Base-by-base conservation (phyloP, 1,139 yeast species). In the Pichia sp. region DNA sequence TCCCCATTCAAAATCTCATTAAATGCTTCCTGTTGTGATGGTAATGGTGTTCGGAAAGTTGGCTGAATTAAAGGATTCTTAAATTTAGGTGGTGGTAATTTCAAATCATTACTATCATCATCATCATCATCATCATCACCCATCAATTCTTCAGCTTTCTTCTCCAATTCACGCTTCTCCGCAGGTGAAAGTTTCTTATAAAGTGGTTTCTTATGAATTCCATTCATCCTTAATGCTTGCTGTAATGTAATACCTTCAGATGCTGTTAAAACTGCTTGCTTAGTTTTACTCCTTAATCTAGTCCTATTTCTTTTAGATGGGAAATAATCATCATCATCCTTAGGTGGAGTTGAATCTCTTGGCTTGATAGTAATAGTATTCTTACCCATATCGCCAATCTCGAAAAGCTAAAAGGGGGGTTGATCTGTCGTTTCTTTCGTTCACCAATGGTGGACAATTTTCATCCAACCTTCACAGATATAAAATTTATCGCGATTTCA, bases 221-320 rank as follows among this genome's bases (percentile, higher is more conserved):
- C 50, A 5, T 41, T 38, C n/a, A 28, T 28, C 24, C 20, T 36
- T 25, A 45, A 23, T 4, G 47, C 47, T 18, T 42, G 28, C 10
- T 32, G 37, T 3, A 32, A 20, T 7, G 32, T 19, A 4, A 40
- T 18, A 17, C 46, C 41, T 20, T 35, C 47, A 23, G 34, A 30
- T 9, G 45, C 44, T 12, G 33, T 39, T n/a, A 45, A 12, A 14
- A 47, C 38, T 5, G 44, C 47, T 19, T 36, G 25, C 10, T 38
- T 42, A 26, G 43, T 47, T 20, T 31, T 39, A 5, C 28, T 43
- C 15, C 50, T 36, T 4, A 21, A 14, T 24, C 35, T 35, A 3
- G 30, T 34, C 28, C 32, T 43, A n/a, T 43, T 39, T 31, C 34
- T 43, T 15, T 47, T 45, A 6, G 36, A 34, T 2, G 47, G 47